Evolutionary conservation across 2,329 filamentous ascomycete species (phyloP).

Genomic region (Microascus cirrosus): DNA sequence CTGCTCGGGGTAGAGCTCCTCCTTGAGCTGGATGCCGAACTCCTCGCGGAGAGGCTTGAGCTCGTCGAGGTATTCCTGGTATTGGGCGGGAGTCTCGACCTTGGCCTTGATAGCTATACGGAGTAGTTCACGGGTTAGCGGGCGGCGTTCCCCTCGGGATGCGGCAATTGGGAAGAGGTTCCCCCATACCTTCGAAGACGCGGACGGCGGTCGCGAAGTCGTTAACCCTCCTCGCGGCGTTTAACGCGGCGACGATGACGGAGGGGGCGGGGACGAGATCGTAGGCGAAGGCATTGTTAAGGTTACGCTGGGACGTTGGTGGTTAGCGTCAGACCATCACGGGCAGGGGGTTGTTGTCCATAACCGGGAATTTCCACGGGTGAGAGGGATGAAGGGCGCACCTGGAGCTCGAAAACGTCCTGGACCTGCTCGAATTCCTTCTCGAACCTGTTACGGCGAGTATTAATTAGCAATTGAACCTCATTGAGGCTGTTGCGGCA

Average conservation of each 20-base stretch:
- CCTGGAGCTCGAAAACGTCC: conserved; percentile 99
- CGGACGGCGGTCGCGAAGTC: conserved; percentile 97
- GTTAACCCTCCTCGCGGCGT: conserved; percentile 90
- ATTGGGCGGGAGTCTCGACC: conserved; percentile 97
- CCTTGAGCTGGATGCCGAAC: conserved; percentile 82
- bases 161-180: background rate
- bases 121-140: background rate
- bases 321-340: conserved; percentile 8
- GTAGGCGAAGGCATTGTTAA: conserved; percentile 99
- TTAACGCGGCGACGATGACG: conserved; percentile 83
- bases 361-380: conserved; percentile 1
- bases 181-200: conserved; percentile 82
- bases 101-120: conserved; percentile 90
- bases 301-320: conserved; percentile 52
- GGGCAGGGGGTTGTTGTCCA: background rate
- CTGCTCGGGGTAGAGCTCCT: conserved; percentile 74
- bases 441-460: conserved; percentile 63
- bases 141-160: background rate
- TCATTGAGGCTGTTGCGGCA: background rate
- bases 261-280: conserved; percentile 93
- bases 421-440: conserved; percentile 94
- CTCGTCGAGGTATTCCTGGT: conserved; percentile 90
- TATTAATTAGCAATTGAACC: conserved; percentile 2
- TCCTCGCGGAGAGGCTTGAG: conserved; percentile 89
- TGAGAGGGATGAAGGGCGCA: conserved; percentile 27